A percentile compares a stretch with the other conserved stretches of the same genome.
These are phyloP conservation scores for Austropuccinia psidii DNA, from an alignment of 1,284 basidiomycete species.

Conservation along the genomic window DNA sequence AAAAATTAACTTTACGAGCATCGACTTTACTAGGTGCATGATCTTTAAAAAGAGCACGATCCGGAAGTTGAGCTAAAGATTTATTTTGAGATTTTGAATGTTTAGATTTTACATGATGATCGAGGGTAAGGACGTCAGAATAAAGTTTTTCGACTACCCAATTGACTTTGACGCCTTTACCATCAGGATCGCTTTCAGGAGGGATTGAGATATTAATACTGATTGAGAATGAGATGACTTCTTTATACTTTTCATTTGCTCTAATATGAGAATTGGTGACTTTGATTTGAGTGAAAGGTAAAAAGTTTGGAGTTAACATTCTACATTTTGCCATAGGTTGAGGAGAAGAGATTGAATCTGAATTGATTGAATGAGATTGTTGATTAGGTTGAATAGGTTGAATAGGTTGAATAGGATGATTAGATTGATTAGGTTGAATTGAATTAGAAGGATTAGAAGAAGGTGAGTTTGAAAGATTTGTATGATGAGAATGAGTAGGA, in stretches of 20 bases:
- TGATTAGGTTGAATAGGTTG: neutral
- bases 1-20: slow-evolving; percentile 67
- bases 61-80: slow-evolving; percentile 66
- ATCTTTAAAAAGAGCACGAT: slow-evolving; percentile 89
- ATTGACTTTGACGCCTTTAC: slow-evolving; percentile 54
- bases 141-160: slow-evolving; percentile 95
- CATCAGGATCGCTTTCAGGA: slow-evolving; percentile 49
- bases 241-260: slow-evolving; percentile 75
- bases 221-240: slow-evolving; percentile 73
- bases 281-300: slow-evolving; percentile 42
- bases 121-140: slow-evolving; percentile 77
- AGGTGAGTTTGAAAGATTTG: neutral
- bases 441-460: too few species aligned
- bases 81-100: slow-evolving; percentile 63
- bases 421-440: neutral
- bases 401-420: neutral
- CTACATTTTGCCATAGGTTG: slow-evolving; percentile 37
- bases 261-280: slow-evolving; percentile 60
- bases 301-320: slow-evolving; percentile 42
- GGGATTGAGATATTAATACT: slow-evolving; percentile 43
- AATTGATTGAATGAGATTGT: neutral
- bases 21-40: slow-evolving; percentile 94
- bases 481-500: neutral
- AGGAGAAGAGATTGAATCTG: neutral
- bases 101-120: slow-evolving; percentile 57